phyloP scores from a whole-genome alignment of 2,329 filamentous ascomycete genomes.

The Botrytis byssoidea region DNA sequence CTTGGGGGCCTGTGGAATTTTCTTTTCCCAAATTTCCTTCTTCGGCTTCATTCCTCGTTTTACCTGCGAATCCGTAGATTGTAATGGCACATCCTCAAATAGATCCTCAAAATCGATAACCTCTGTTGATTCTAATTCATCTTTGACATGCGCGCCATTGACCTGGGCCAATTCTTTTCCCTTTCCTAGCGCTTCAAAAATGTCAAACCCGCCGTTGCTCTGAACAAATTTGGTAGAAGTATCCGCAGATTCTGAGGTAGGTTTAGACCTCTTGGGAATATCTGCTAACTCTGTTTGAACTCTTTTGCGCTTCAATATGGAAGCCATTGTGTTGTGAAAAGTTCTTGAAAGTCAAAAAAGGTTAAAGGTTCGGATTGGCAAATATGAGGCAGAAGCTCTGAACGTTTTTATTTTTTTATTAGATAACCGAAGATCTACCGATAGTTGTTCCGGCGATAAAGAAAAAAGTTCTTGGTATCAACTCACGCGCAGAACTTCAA shows the following conservation, averaged over 20 bases:
- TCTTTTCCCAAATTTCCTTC: constrained; percentile 22
- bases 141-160: constrained; percentile 30
- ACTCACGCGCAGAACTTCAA: constrained; percentile 22
- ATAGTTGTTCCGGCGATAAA: constrained; percentile 18
- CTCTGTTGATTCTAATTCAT: constrained; percentile 10
- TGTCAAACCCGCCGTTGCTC: constrained; percentile 32
- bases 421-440: constrained; percentile 9
- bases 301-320: constrained; percentile 41
- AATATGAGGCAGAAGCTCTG: constrained; percentile 8
- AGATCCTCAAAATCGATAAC: constrained; percentile 25
- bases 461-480: constrained; percentile 19
- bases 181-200: constrained; percentile 31
- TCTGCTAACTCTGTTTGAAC: constrained; percentile 35
- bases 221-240: constrained; percentile 11
- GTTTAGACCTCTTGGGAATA: constrained; percentile 35
- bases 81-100: constrained; percentile 20
- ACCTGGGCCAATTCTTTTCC: constrained; percentile 26
- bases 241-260: constrained; percentile 21
- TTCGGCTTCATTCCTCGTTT: constrained; percentile 2
- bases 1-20: constrained; percentile 17
- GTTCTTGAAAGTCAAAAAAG: constrained; percentile 30
- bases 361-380: constrained; percentile 22
- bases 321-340: constrained; percentile 40
- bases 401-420: constrained; percentile 27
- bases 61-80: constrained; percentile 2